phyloP scores from a whole-genome alignment of 2,329 filamentous ascomycete genomes.

The Dryadomyces quercus-mongolicae region DNA sequence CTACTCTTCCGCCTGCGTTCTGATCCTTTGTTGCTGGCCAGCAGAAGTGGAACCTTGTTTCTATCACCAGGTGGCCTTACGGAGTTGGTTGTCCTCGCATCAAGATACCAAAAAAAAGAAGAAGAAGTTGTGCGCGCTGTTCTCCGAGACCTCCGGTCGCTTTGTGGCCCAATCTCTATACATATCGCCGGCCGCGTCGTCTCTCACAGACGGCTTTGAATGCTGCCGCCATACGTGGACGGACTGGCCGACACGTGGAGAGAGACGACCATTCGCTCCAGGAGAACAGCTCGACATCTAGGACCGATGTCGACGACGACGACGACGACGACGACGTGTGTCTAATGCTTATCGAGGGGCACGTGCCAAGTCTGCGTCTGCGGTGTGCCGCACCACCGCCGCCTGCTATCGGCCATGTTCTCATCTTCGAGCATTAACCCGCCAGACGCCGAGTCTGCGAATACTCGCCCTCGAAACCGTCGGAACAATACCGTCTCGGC shows the following conservation, averaged over 20 bases:
- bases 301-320: constrained; percentile 3
- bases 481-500: constrained; percentile 22
- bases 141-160: too few relatives aligned
- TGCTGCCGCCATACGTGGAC: not conserved
- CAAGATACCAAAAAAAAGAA: not conserved
- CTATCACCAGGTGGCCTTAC: not conserved
- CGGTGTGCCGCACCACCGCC: constrained; percentile 8
- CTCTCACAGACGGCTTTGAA: not conserved
- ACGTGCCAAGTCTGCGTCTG: not conserved
- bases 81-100: not conserved
- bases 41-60: constrained; percentile 3
- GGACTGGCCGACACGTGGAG: not conserved
- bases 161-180: not conserved
- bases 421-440: constrained; percentile 33
- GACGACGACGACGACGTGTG: not conserved
- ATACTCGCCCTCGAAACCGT: constrained; percentile 38
- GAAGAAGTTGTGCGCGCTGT: too few relatives aligned
- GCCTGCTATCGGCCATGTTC: constrained; percentile 21
- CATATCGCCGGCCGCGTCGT: not conserved
- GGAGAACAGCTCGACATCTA: not conserved
- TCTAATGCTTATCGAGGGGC: constrained; percentile 1
- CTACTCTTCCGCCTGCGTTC: constrained; percentile 16
- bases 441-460: constrained; percentile 26
- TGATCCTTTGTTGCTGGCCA: constrained; percentile 18
- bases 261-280: not conserved